Evolutionary conservation across 257 asterid genomes (phyloP).

Genomic region (Penstemon barbatus): DNA sequence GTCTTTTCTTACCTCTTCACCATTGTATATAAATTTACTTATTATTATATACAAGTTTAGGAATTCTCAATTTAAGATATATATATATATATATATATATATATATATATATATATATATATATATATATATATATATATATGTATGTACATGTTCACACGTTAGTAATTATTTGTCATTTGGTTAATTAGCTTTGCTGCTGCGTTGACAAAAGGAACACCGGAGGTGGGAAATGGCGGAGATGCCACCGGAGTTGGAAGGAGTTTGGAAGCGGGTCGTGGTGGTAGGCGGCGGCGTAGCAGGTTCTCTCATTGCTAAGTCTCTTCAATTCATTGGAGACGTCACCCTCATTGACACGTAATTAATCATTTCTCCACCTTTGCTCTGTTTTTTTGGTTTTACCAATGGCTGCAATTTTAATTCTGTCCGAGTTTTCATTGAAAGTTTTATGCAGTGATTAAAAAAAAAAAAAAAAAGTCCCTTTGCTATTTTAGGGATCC

Average conservation of each 20-base stretch:
- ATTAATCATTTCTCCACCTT: neutral
- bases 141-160: neutral
- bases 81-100: slow-evolving; percentile 5
- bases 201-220: slow-evolving; percentile 23
- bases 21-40: no score
- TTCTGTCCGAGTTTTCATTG: no score
- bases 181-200: neutral
- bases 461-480: neutral
- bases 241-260: slow-evolving; percentile 45
- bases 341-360: slow-evolving; percentile 85
- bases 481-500: neutral
- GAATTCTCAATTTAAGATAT: no score
- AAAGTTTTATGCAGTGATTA: no score
- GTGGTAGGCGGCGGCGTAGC: slow-evolving; percentile 92
- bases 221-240: slow-evolving; percentile 38
- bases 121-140: slow-evolving; percentile 2
- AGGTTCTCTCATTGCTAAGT: slow-evolving; percentile 73
- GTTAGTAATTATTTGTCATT: neutral
- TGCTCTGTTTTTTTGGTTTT: no score
- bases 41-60: no score
- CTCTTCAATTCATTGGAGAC: slow-evolving; percentile 79
- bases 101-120: no score
- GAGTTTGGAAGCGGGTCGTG: slow-evolving; percentile 84
- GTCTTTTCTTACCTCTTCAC: no score
- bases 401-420: no score